Percentiles rank a stretch among this genome's conserved stretches.
These are phyloP conservation scores for Ustilago shanxiensis DNA, from an alignment of 1,284 basidiomycete genomes.

Conservation along the genomic window DNA sequence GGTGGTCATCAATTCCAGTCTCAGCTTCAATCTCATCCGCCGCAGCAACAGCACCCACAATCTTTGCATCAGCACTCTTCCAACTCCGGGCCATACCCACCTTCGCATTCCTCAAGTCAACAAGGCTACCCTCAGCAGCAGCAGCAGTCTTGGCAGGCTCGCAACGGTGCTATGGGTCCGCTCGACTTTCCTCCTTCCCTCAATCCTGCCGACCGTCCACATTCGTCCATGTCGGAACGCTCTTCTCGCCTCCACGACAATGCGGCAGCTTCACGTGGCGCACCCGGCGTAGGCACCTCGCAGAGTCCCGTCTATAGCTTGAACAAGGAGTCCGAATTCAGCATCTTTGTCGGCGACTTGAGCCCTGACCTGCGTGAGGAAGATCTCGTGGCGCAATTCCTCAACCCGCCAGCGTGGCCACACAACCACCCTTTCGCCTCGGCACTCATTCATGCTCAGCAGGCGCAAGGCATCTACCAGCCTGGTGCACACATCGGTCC, in stretches of 20 bases:
- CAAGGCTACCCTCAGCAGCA: constrained; percentile 15
- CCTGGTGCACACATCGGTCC: constrained; percentile 53
- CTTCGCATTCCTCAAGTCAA: constrained; percentile 7
- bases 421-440: constrained; percentile 60
- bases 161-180: constrained; percentile 42
- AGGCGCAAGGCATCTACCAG: constrained; percentile 57
- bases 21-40: constrained; percentile 12
- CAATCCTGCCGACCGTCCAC: constrained; percentile 37
- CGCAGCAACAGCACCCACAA: constrained; percentile 12
- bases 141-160: constrained; percentile 19
- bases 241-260: constrained; percentile 16
- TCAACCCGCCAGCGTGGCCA: constrained; percentile 63
- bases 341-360: constrained; percentile 64
- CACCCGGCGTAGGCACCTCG: constrained; percentile 15
- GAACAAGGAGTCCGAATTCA: constrained; percentile 52
- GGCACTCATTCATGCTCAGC: constrained; percentile 58
- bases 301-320: constrained; percentile 33
- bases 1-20: constrained; percentile 3
- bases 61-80: constrained; percentile 11
- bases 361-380: constrained; percentile 62
- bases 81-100: constrained; percentile 7
- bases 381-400: constrained; percentile 63
- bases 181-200: constrained; percentile 40
- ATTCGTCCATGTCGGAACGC: constrained; percentile 51
- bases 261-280: not conserved